Evolutionary conservation across 106 monocot genomes (phyloP).

Genomic region (Acorus calamus): DNA sequence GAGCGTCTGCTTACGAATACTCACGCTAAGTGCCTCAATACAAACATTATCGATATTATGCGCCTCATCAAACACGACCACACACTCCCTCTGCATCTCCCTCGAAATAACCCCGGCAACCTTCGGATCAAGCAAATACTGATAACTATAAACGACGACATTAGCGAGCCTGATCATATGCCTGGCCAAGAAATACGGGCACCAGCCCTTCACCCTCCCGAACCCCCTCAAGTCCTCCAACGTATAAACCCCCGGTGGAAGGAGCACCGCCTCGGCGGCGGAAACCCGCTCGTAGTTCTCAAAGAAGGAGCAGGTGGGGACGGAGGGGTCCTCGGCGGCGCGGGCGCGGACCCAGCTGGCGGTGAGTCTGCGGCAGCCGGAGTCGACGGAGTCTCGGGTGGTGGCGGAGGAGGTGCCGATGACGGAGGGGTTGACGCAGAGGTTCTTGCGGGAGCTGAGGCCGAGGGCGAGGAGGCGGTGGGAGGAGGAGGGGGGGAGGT

Average conservation of each 20-base stretch:
- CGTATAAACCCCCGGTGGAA: slow-evolving; percentile 84
- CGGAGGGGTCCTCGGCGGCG: slow-evolving; percentile 39
- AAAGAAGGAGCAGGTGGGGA: slow-evolving; percentile 54
- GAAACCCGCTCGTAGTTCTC: slow-evolving; percentile 51
- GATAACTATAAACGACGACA: slow-evolving; percentile 93
- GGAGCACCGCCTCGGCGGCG: slow-evolving; percentile 44
- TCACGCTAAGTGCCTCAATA: slow-evolving; percentile 93
- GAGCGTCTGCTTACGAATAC: slow-evolving; percentile 70
- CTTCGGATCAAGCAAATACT: slow-evolving; percentile 92
- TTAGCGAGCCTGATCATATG: slow-evolving; percentile 76
- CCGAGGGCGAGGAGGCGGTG: slow-evolving; percentile 68
- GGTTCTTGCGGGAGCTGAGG: slow-evolving; percentile 84
- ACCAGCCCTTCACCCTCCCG: slow-evolving; percentile 59
- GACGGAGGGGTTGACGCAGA: slow-evolving; percentile 74
- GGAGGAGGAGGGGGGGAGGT: slow-evolving; percentile 19
- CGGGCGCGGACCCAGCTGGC: slow-evolving; percentile 76
- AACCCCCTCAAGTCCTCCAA: slow-evolving; percentile 58
- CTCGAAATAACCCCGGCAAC: slow-evolving; percentile 86
- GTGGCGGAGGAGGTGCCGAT: slow-evolving; percentile 24
- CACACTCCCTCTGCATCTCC: slow-evolving; percentile 93
- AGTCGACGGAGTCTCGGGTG: slow-evolving; percentile 82
- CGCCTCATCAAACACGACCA: slow-evolving; percentile 96
- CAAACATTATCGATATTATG: slow-evolving; percentile 99
- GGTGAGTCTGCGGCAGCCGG: slow-evolving; percentile 85
- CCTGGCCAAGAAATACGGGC: slow-evolving; percentile 89